Percentiles rank a stretch among this genome's conserved stretches.
phyloP scores from a whole-genome alignment of 176 grass and related monocot genomes.

The Aegilops bicornis region DNA sequence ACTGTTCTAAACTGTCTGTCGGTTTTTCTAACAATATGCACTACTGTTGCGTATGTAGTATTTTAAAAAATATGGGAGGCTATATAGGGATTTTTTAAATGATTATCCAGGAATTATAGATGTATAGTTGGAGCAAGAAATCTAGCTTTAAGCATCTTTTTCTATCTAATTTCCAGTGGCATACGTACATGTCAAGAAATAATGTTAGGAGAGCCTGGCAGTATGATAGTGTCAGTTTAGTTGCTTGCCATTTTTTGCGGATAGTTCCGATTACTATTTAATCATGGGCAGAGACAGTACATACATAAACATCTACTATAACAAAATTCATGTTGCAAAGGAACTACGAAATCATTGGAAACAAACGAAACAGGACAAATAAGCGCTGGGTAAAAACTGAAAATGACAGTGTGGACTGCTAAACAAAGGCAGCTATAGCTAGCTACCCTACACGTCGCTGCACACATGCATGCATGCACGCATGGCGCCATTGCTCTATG shows the following conservation, averaged over 20 bases:
- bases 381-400: conserved; percentile 20
- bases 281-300: neutral
- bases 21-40: neutral
- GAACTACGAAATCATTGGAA: conserved; percentile 3
- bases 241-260: neutral
- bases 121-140: neutral
- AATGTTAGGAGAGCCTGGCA: neutral
- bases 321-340: neutral
- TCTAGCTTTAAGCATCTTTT: neutral
- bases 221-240: neutral
- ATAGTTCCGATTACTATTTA: conserved; percentile 3
- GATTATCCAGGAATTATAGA: neutral
- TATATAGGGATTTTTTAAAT: neutral
- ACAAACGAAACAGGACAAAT: conserved; percentile 27
- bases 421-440: neutral
- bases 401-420: conserved; percentile 23
- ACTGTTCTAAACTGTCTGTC: neutral
- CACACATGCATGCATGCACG: conserved; percentile 38
- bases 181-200: neutral
- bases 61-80: neutral
- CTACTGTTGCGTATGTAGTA: neutral
- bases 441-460: conserved; percentile 26
- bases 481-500: conserved; percentile 38
- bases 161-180: neutral
- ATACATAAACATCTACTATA: neutral